These are phyloP conservation scores for Neonectria neomacrospora DNA, from an alignment of 2,329 filamentous ascomycete genomes.

Conservation along the genomic window DNA sequence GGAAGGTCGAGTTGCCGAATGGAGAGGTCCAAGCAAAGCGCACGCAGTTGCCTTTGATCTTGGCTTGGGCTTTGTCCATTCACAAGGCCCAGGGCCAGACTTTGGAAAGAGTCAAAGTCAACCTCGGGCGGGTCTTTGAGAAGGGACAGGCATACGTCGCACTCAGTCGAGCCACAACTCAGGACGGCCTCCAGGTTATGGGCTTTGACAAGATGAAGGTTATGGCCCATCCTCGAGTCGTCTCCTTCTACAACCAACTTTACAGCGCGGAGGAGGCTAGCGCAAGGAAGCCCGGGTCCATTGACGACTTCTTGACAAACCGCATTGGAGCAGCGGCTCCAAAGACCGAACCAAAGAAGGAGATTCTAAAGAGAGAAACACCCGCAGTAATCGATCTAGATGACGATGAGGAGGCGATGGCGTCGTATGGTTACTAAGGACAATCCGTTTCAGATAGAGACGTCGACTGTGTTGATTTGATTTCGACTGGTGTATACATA, in stretches of 20 bases:
- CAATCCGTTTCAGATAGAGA: neutral
- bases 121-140: conserved; percentile 91
- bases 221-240: conserved; percentile 90
- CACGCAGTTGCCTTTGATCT: conserved; percentile 83
- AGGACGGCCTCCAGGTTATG: conserved; percentile 87
- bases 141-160: conserved; percentile 98
- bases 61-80: conserved; percentile 97
- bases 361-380: conserved; percentile 32
- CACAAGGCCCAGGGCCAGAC: conserved; percentile 99
- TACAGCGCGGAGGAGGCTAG: conserved; percentile 73
- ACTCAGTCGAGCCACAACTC: conserved; percentile 88
- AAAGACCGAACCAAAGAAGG: neutral
- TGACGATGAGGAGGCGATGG: conserved; percentile 62
- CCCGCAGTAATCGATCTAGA: conserved; percentile 51
- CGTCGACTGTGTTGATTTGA: conserved; percentile 9
- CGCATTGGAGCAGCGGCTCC: conserved; percentile 45
- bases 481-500: conserved; percentile 19
- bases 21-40: conserved; percentile 93
- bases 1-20: conserved; percentile 97
- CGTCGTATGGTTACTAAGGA: conserved; percentile 55
- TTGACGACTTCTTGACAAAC: conserved; percentile 55
- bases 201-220: conserved; percentile 92
- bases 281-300: conserved; percentile 46
- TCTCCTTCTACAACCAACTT: conserved; percentile 85
- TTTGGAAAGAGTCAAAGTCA: conserved; percentile 91